Base-by-base conservation (phyloP, 2,329 filamentous ascomycete species). In the Penicillium janthinellum region DNA sequence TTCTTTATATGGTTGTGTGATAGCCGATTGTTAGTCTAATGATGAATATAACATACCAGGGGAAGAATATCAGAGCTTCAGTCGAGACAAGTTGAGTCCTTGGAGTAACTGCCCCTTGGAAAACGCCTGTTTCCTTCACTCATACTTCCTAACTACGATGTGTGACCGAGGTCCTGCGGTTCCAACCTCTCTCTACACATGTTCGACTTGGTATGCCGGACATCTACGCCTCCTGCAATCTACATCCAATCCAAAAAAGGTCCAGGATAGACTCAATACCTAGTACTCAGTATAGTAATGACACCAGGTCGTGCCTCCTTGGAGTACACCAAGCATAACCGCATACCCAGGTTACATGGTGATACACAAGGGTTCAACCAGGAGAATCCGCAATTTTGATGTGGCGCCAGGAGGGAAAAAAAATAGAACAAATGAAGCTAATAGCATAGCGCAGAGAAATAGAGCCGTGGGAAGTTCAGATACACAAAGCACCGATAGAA, bases 361-460 rank as follows among this genome's bases (percentile, higher is more conserved):
- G 39, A 37, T 34, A 38, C 20, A 38, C 14, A 25, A 51, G 37
- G 28, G 15, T 22, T 12, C 6, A 56, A 39, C 41, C 56, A 62
- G 59, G 59, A 63, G 70, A 64, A 68, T 12, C 65, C 64, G 64
- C 66, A 69, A 64, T 70, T 71, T 73, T 71, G 62, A 70, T 68
- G 59, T 64, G 68, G 69, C 71, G 69, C 71, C 70, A 69, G 71
- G 69, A 68, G 69, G 25, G 25, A 1, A 1, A 67, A 70, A 68
- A 67, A 66, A 70, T 72, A 71, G 55, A 66, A 68, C 64, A 73
- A 72, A 73, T 71, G 71, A 74, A 71, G 73, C 73, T 76, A 75
- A 75, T 73, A 73, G 70, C 73, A 75, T 75, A 73, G 73, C 73
- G 71, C 70, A 75, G 74, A 73, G 66, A 64, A 64, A 67, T 70